phyloP scores from a whole-genome alignment of 257 asterid species.

The Avicennia marina region DNA sequence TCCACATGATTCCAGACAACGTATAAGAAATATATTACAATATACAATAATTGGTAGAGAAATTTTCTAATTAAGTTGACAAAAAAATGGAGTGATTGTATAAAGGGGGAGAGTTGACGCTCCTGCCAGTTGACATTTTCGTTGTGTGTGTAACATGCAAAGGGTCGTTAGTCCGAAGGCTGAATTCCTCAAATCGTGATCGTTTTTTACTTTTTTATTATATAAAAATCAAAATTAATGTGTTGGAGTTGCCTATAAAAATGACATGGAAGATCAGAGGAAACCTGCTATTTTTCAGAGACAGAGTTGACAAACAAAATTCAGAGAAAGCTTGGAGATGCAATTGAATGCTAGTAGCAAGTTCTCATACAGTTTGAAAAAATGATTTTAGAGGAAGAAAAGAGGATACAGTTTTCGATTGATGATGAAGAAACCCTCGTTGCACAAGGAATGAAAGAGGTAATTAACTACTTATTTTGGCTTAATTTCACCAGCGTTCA shows the following conservation, averaged over 20 bases:
- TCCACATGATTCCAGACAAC: no score
- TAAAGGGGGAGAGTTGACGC: constrained; percentile 20
- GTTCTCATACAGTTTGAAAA: neutral
- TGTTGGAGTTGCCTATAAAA: constrained; percentile 21
- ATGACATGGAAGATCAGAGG: neutral
- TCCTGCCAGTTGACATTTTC: constrained; percentile 41
- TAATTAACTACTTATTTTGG: neutral
- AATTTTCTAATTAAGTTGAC: constrained; percentile 10
- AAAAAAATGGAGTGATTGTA: neutral
- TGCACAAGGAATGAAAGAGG: constrained; percentile 12
- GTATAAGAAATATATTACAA: no score
- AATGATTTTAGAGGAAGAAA: constrained; percentile 13
- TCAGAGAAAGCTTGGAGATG: neutral
- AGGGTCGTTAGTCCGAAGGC: constrained; percentile 16
- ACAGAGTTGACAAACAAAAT: neutral
- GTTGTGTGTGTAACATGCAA: constrained; percentile 31
- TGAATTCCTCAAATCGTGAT: neutral
- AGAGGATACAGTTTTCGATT: neutral
- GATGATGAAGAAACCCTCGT: constrained; percentile 13
- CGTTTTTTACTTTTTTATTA: neutral
- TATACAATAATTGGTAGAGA: no score
- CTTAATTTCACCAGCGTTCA: no score
- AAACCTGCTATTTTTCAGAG: neutral
- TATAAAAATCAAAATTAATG: constrained; percentile 18
- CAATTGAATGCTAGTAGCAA: no score